Evolutionary conservation across 2,329 filamentous ascomycete genomes (phyloP), one percentile per base, ranked within the genome.

Genomic region (Alternaria burnsii): DNA sequence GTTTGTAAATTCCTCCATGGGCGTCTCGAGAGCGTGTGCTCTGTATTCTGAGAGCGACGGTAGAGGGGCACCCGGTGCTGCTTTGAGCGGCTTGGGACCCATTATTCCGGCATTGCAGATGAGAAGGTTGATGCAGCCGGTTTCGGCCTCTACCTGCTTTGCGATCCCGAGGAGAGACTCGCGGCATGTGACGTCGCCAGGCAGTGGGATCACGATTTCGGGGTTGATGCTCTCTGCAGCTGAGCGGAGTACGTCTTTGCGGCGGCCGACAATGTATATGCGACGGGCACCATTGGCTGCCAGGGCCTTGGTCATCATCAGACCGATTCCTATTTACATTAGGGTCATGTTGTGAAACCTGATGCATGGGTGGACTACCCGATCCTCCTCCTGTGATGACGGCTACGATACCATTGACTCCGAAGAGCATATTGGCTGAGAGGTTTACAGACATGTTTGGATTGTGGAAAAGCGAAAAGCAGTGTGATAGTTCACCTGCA

Each of bases 1-100:
- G 67, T 75, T 18, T 2, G 65, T 79, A 12, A 80, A 76, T 2
- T 55, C 71, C 61, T 63, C 30, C 62, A 68, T 71, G 5, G 69
- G 61, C 12, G 64, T 65, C 16, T 55, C 43, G 4, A 71, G 59
- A 3, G 70, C 65, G 42, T 72, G 67, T 8, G 60, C 65, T 32
- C 54, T 36, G 55, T 68, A 71, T 18, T 69, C 63, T 20, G 65
- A 41, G 4, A 71, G 24, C 3, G 68, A 61, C 3, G 69, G 64
- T 5, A 48, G 47, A 5, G 56, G 30, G 30, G 47, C 42, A 26
- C 47, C 55, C 14, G 68, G 61, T 10, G 59, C 40, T 11, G 58
- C 16, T 52, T 68, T 70, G 41, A 70, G 54, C 11, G 63, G 66
- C 12, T 55, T 52, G 2, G 70, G 68, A 6, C 32, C 32, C 32